Evolutionary conservation across 345 rosid species (phyloP).

Genomic region (Durio zibethinus): DNA sequence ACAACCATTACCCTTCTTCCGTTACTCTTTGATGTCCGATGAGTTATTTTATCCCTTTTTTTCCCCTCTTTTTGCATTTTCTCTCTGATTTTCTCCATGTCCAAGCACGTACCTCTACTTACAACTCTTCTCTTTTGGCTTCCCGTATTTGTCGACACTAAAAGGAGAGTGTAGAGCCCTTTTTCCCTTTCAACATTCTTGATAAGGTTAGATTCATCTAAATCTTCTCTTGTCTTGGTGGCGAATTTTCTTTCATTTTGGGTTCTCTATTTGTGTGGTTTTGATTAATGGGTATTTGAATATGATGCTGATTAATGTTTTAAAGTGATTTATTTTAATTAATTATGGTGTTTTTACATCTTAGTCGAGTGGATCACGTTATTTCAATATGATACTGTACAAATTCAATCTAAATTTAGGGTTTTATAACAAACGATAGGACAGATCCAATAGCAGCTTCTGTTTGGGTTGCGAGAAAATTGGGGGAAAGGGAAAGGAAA

Average conservation of each 20-base stretch:
- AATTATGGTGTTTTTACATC: conserved; percentile 9
- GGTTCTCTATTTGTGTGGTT: neutral
- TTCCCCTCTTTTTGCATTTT: neutral
- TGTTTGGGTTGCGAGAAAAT: neutral
- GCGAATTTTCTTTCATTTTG: neutral
- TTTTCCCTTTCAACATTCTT: conserved; percentile 12
- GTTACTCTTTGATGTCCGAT: conserved; percentile 26
- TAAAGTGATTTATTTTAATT: conserved; percentile 1
- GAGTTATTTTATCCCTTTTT: conserved; percentile 24
- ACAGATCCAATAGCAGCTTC: conserved; percentile 16
- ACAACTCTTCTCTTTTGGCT: conserved; percentile 8
- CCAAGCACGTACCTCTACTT: conserved; percentile 13
- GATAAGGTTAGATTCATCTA: conserved; percentile 33
- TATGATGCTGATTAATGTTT: conserved; percentile 18
- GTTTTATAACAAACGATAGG: neutral
- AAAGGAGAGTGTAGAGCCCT: neutral
- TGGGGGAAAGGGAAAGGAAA: neutral
- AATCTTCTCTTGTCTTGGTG: neutral
- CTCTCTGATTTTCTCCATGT: conserved; percentile 27
- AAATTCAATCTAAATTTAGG: conserved; percentile 16
- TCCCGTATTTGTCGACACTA: conserved; percentile 2
- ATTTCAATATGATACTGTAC: neutral
- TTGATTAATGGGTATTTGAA: conserved; percentile 22
- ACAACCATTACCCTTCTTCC: conserved; percentile 14
- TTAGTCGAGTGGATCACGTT: conserved; percentile 15